Conservation (phyloP, 768 basidiomycete genomes). For the Chalciporus chontae region DNA sequence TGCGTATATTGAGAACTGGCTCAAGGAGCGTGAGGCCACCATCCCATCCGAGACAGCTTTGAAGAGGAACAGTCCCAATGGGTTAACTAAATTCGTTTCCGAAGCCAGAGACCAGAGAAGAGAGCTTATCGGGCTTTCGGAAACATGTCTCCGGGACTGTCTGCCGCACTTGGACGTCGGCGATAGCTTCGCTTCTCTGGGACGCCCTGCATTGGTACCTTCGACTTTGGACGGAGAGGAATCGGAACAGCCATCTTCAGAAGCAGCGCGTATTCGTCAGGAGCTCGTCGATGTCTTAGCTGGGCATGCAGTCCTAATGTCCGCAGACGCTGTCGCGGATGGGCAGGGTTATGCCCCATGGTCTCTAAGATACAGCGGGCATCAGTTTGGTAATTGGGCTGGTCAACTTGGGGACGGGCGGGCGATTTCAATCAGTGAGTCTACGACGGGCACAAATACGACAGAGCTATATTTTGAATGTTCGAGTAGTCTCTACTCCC, state of each 20-base stretch:
- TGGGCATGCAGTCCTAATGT: conserved; percentile 69
- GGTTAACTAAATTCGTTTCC: conserved; percentile 47
- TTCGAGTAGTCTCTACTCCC: conserved; percentile 64
- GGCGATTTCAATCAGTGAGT: conserved; percentile 79
- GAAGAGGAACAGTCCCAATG: neutral
- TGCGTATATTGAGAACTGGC: conserved; percentile 74
- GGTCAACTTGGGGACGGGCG: conserved; percentile 96
- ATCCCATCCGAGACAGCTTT: conserved; percentile 19
- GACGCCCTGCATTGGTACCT: conserved; percentile 49
- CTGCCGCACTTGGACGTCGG: conserved; percentile 86
- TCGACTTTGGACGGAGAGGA: conserved; percentile 29
- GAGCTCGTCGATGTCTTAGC: conserved; percentile 81
- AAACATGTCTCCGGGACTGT: conserved; percentile 65
- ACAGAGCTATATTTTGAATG: conserved; percentile 7
- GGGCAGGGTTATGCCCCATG: conserved; percentile 53
- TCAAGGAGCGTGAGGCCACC: conserved; percentile 60
- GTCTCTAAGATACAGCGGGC: conserved; percentile 88
- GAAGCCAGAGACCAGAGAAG: conserved; percentile 49
- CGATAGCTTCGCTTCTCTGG: conserved; percentile 69
- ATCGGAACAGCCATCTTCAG: conserved; percentile 8
- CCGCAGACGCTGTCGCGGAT: conserved; percentile 24
- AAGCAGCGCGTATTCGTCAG: conserved; percentile 48
- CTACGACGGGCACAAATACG: neutral
- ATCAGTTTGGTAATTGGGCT: conserved; percentile 87
- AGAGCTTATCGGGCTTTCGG: conserved; percentile 70